Base-by-base conservation (phyloP, 768 basidiomycete genomes). In the Hypsizygus marmoreus region DNA sequence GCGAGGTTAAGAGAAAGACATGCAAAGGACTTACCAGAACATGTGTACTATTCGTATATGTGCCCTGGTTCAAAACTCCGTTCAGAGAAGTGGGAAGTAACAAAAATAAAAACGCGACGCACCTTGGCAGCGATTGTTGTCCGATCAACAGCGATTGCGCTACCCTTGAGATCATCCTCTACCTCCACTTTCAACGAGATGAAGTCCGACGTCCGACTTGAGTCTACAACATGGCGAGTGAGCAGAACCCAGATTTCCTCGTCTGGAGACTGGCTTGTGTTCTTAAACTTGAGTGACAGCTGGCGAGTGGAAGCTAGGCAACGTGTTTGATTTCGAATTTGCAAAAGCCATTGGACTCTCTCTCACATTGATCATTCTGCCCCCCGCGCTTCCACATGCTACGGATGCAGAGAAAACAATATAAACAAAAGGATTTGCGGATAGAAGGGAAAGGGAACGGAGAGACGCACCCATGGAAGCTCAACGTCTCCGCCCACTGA, bases 231-330 rank as follows among this genome's bases (percentile, higher is more conserved):
- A 61, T 98, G 95, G 22, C 91, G 80, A 0, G 85, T 86, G 2
- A 97, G 74, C 1, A 94, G 75, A 6, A 95, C 56, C 90, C 88
- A 95, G 5, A 97, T 72, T 33, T 90, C 84, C 22, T 71, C 58
- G 26, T 72, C 66, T 14, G 49, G 41, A 5, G 40, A 46, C 20
- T 54, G 14, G 29, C 38, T 53, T 24, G 56, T 57, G 12, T 50
- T 63, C 34, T 53, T 50, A 36, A 80, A 74, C 22, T 69, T 54
- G 22, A 68, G 41, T 33, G 58, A 62, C 16, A 63, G 29, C 31
- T 70, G 52, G 72, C 67, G 74, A 42, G 62, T 61, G 13, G 68
- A 69, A 22, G 65, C 74, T 77, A 47, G 4, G 19, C 23, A 19
- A 41, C 32, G 7, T 33, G 23, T 38, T 26, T 11, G 26, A 10